A percentile compares a stretch with the other conserved stretches of the same genome.
These are phyloP conservation scores for Vitis labrusca DNA, from an alignment of 164 flowering plant genomes.

Conservation along the genomic window DNA sequence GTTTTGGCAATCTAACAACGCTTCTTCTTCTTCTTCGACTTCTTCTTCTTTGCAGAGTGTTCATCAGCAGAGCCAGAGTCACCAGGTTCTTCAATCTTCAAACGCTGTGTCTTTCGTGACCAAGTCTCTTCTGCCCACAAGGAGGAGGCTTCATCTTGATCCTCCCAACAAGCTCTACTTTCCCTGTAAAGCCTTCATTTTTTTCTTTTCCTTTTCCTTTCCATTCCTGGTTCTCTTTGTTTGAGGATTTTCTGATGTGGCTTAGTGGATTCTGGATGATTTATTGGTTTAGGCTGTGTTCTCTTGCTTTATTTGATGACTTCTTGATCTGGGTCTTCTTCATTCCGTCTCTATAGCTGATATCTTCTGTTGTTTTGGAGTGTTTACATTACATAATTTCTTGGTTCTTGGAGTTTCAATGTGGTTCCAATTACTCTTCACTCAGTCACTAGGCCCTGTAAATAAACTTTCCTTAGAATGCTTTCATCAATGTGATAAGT, in stretches of 20 bases:
- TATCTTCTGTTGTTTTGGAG: not conserved
- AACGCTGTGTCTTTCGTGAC: slow-evolving; percentile 64
- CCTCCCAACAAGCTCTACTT: slow-evolving; percentile 80
- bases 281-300: not conserved
- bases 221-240: not conserved
- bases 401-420: not conserved
- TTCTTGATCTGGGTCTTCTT: slow-evolving; percentile 9
- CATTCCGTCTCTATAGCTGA: not conserved
- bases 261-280: not conserved
- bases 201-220: not conserved
- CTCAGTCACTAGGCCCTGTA: too few species aligned
- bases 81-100: slow-evolving; percentile 19
- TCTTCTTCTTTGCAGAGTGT: slow-evolving; percentile 4
- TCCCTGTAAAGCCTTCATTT: slow-evolving; percentile 55
- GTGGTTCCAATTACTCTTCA: too few species aligned
- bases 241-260: not conserved
- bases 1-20: slow-evolving; percentile 28
- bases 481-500: too few species aligned
- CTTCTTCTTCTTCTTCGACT: slow-evolving; percentile 16
- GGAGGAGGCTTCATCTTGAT: slow-evolving; percentile 80
- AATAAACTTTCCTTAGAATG: too few species aligned
- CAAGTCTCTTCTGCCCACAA: slow-evolving; percentile 68
- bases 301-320: not conserved
- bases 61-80: slow-evolving; percentile 17
- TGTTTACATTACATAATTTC: not conserved